A percentile compares a stretch with the other conserved stretches of the same genome.
phyloP scores from a whole-genome alignment of 2,329 filamentous ascomycete species.

The Aspergillus sp. region DNA sequence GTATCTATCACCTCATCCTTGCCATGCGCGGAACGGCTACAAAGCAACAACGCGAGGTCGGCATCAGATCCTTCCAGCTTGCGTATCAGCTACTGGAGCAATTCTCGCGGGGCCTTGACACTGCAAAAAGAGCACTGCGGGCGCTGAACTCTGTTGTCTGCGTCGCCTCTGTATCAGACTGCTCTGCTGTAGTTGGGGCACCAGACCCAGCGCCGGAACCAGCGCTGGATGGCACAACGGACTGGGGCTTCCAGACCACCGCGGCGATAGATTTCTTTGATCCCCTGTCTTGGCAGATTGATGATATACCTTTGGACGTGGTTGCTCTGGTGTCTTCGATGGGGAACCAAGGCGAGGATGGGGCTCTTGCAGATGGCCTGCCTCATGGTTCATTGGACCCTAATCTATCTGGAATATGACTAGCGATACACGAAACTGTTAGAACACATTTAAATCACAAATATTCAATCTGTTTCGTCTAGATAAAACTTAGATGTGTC shows the following conservation, averaged over 20 bases:
- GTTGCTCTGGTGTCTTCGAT: neutral
- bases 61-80: neutral
- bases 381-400: neutral
- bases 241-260: neutral
- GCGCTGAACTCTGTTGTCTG: neutral
- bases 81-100: neutral
- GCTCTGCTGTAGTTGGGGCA: no score
- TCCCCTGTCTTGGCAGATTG: neutral
- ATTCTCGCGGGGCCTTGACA: neutral
- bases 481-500: no score
- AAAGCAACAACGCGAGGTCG: neutral
- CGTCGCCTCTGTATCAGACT: neutral
- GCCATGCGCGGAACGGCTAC: neutral
- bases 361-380: neutral
- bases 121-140: neutral
- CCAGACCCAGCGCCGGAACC: neutral
- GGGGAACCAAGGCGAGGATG: neutral
- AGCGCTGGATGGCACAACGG: neutral
- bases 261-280: neutral
- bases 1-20: neutral
- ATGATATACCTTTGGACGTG: neutral
- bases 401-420: neutral
- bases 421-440: rapidly evolving
- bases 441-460: no score
- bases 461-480: no score